phyloP scores from a whole-genome alignment of 2,329 filamentous ascomycete genomes.

The Cladorrhinum sp. region DNA sequence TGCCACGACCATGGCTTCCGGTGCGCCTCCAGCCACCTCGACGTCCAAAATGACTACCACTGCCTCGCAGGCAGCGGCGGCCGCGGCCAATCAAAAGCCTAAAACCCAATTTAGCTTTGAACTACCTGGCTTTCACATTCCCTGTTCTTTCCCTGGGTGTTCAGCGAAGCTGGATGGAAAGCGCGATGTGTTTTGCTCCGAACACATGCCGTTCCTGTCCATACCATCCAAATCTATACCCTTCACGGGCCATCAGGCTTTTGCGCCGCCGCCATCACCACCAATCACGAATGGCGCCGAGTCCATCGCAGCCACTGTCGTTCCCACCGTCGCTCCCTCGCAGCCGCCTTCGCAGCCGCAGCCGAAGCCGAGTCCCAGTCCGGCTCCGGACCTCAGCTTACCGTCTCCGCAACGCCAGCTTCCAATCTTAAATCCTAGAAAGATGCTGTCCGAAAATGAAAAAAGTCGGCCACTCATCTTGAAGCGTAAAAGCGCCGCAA shows the following conservation, averaged over 20 bases:
- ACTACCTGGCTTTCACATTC: slow-evolving; percentile 4
- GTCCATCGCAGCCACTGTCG: not conserved
- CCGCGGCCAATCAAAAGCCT: not conserved
- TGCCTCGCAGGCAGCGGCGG: not conserved
- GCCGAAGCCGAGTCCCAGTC: not conserved
- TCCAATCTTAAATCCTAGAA: slow-evolving; percentile 11
- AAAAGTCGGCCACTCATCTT: slow-evolving; percentile 15
- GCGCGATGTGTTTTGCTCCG: slow-evolving; percentile 12
- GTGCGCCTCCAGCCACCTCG: slow-evolving; percentile 2
- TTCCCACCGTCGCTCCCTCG: not conserved
- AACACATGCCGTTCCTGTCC: slow-evolving; percentile 11
- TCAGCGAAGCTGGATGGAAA: slow-evolving; percentile 13
- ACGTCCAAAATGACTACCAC: not conserved
- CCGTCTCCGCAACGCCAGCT: not conserved
- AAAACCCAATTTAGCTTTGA: not conserved
- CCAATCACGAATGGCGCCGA: slow-evolving; percentile 2
- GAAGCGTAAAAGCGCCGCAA: slow-evolving; percentile 21
- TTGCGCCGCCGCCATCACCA: not conserved
- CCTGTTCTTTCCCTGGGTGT: slow-evolving; percentile 17
- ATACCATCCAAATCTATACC: not conserved
- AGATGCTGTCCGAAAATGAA: slow-evolving; percentile 17
- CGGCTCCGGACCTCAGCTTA: not conserved
- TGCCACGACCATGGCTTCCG: slow-evolving; percentile 14
- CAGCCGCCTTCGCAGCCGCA: not conserved
- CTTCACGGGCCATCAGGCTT: not conserved